phyloP scores from a whole-genome alignment of 306 rosid species.

The Morella rubra region DNA sequence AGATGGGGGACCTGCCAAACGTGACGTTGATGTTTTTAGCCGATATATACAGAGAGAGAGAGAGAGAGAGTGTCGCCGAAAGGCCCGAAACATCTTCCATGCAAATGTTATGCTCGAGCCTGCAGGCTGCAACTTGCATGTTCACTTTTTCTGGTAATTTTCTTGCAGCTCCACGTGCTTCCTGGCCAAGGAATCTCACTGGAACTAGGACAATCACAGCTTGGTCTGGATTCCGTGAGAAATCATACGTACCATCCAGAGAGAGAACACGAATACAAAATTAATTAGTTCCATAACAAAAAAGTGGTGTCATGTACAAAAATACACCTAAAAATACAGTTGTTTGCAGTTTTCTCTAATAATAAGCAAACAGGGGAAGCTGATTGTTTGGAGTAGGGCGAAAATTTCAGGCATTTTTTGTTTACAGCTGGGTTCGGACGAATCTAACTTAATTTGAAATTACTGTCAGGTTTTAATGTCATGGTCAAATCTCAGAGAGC shows the following conservation, averaged over 20 bases:
- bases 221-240: background rate
- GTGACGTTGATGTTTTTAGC: slow-evolving; percentile 37
- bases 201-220: background rate
- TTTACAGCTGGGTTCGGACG: no score
- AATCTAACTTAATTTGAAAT: no score
- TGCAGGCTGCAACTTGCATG: background rate
- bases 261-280: background rate
- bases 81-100: no score
- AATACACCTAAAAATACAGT: no score
- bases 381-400: no score
- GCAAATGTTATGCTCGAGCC: no score
- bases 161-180: slow-evolving; percentile 1
- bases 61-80: no score
- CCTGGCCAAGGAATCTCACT: slow-evolving; percentile 4
- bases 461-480: no score
- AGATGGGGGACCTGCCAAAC: slow-evolving; percentile 31
- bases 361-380: no score
- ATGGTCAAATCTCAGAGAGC: no score
- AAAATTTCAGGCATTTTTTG: no score
- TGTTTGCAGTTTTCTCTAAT: no score
- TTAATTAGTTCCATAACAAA: background rate
- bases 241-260: background rate
- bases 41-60: background rate
- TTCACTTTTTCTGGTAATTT: background rate
- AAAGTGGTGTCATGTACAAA: background rate